Evolutionary conservation across 345 rosid genomes (phyloP), one percentile per base, ranked within the genome.

Genomic region (Anacardium occidentale): DNA sequence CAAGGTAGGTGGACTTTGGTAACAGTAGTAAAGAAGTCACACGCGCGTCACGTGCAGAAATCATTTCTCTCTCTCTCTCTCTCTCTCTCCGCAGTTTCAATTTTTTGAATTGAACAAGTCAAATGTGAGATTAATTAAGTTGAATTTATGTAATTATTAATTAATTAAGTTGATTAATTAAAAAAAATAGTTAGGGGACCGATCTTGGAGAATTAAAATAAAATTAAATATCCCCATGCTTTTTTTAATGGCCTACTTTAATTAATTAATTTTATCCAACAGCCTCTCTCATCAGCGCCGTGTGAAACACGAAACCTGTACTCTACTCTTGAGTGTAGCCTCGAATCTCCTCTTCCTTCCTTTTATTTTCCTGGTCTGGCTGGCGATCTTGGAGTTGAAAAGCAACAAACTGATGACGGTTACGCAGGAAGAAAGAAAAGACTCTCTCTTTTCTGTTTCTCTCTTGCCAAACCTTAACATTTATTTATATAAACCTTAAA

Each of bases 321-420:
- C 14, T 22, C 24, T 56, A 10, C 22, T 12, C 10, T 55, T 40
- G 74, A 26, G 48, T 52, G 64, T 9, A 53, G 48, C 18, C 15
- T 64, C 29, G 45, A 42, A 5, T 64, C 53, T 44, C 73, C 20
- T 72, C 72, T 64, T 69, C 78, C 52, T 58, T 1, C 67, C 34
- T 57, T 50, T 76, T 68, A 80, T 18, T 70, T 85, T 75, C 79
- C 74, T 67, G 15, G 71, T 79, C 71, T 62, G 81, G 81, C 72
- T 77, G 84, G 86, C 84, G 76, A 76, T 66, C 85, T 85, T 80
- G 74, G 66, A n/a, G n/a, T n/a, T n/a, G n/a, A 65, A 86, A 88
- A 83, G 87, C 85, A 86, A 84, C 89, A 61, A 86, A 81, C 86
- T 82, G 85, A 78, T 83, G 77, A 78, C 84, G 77, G 88, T 88